These are phyloP conservation scores for Lycium ferocissimum DNA, from an alignment of 257 asterid species.

Conservation along the genomic window DNA sequence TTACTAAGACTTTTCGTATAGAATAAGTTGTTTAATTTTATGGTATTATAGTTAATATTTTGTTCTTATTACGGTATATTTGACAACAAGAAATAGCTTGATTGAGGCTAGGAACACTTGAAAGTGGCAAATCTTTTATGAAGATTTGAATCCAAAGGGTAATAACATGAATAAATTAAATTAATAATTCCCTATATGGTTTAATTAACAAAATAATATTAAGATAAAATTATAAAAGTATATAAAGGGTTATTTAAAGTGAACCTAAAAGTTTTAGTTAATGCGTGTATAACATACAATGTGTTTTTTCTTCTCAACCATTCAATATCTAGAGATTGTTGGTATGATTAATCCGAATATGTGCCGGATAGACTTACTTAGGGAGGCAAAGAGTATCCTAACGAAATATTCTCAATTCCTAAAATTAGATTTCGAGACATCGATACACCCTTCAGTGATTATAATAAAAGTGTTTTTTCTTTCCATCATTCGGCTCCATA, in stretches of 20 bases:
- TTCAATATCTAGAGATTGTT: not conserved
- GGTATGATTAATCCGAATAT: not conserved
- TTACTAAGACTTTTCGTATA: not conserved
- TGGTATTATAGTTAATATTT: not conserved
- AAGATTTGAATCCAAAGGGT: slow-evolving; percentile 23
- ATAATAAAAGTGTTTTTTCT: too few species aligned
- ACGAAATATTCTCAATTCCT: too few species aligned
- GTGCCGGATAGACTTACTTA: not conserved
- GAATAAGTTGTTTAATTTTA: not conserved
- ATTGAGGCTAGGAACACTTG: not conserved
- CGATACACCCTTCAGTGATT: too few species aligned
- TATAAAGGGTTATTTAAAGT: slow-evolving; percentile 1
- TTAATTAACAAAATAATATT: too few species aligned
- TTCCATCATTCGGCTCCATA: too few species aligned
- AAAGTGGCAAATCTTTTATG: slow-evolving; percentile 35
- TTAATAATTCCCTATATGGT: slow-evolving; percentile 16
- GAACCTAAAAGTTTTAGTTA: not conserved
- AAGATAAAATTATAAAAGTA: too few species aligned
- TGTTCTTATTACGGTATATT: not conserved
- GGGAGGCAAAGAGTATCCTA: too few species aligned
- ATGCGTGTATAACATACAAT: not conserved
- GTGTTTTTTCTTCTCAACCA: not conserved
- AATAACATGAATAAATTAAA: slow-evolving; percentile 12
- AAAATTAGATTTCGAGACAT: too few species aligned
- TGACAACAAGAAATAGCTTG: not conserved